Percentiles rank a stretch among this genome's conserved stretches.
phyloP scores from a whole-genome alignment of 768 basidiomycete species.

The Kwoniella heveanensis region DNA sequence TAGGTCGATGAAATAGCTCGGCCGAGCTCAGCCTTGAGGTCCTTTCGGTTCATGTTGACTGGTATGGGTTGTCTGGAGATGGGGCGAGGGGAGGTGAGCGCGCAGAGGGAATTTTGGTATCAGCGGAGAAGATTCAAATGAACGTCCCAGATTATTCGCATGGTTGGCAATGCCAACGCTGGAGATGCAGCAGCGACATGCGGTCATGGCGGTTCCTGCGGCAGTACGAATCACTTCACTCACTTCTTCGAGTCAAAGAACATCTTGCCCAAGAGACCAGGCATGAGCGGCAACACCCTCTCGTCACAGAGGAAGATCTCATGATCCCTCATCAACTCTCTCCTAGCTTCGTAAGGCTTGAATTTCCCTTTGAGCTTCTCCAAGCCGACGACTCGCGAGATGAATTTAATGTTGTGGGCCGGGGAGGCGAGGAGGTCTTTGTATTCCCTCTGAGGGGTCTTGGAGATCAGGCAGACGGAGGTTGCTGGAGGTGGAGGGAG shows the following conservation, averaged over 20 bases:
- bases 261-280: constrained; percentile 79
- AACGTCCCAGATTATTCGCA: too few relatives aligned
- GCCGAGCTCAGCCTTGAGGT: constrained; percentile 89
- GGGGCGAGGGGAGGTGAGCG: too few relatives aligned
- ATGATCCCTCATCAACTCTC: constrained; percentile 82
- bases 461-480: constrained; percentile 85
- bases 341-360: constrained; percentile 62
- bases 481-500: constrained; percentile 79
- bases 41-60: constrained; percentile 81
- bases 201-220: too few relatives aligned
- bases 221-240: too few relatives aligned
- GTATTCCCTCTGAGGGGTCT: constrained; percentile 93
- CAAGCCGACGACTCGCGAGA: constrained; percentile 86
- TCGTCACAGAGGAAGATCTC: constrained; percentile 93
- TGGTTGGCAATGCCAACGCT: too few relatives aligned
- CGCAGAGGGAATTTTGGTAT: too few relatives aligned
- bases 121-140: too few relatives aligned
- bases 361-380: constrained; percentile 93
- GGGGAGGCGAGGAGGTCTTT: constrained; percentile 77
- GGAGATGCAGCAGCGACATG: too few relatives aligned
- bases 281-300: constrained; percentile 80
- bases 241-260: constrained; percentile 97
- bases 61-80: constrained; percentile 83
- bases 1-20: constrained; percentile 91
- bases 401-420: constrained; percentile 75